A percentile compares a stretch with the other conserved stretches of the same genome.
phyloP scores from a whole-genome alignment of 495 filamentous ascomycete genomes.

The Schizothecium vesticola region DNA sequence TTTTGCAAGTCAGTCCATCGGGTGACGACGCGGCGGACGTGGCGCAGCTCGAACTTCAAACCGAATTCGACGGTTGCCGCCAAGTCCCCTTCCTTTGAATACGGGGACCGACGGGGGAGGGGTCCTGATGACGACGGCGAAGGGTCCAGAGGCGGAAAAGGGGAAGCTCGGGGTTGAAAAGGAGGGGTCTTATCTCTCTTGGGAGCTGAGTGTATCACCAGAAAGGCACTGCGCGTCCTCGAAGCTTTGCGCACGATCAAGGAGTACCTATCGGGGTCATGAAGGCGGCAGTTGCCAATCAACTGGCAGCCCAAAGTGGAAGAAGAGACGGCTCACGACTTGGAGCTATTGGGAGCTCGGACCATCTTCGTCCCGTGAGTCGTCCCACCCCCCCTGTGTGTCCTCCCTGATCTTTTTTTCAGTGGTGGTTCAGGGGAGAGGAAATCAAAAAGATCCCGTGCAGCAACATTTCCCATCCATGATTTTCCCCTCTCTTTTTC shows the following conservation, averaged over 20 bases:
- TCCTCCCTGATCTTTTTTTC: background rate
- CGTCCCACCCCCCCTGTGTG: background rate
- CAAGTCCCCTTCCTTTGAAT: background rate
- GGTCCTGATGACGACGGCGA: background rate
- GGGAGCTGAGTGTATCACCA: background rate
- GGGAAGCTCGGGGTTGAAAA: background rate
- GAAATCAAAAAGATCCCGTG: background rate
- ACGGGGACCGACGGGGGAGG: background rate
- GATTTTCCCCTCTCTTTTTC: background rate
- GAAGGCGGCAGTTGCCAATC: conserved; percentile 1
- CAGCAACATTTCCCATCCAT: background rate
- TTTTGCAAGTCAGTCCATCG: background rate
- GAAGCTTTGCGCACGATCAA: background rate
- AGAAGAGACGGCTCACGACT: background rate
- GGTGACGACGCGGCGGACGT: conserved; percentile 1
- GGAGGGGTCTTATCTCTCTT: background rate
- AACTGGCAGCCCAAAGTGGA: conserved; percentile 1
- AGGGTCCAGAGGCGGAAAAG: background rate
- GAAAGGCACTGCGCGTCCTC: background rate
- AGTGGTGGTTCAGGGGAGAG: background rate
- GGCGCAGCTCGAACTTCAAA: conserved; percentile 1
- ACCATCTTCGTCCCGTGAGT: background rate
- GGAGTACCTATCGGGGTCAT: background rate
- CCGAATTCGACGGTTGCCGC: background rate
- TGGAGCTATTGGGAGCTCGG: conserved; percentile 1